Percentiles rank a stretch among this genome's conserved stretches.
phyloP scores from a whole-genome alignment of 345 rosid species.

The Cardamine chenopodiifolia region DNA sequence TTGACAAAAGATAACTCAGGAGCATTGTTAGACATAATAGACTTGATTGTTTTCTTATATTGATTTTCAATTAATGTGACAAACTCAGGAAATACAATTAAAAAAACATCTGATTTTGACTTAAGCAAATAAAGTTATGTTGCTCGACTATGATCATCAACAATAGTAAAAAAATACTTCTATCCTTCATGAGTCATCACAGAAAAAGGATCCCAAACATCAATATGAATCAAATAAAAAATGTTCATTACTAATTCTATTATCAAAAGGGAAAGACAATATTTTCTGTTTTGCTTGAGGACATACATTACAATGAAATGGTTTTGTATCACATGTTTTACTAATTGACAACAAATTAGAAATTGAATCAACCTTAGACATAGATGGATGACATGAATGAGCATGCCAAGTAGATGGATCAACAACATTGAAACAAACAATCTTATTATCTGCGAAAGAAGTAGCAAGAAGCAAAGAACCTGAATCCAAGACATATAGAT shows the following conservation, averaged over 20 bases:
- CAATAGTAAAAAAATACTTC: no score
- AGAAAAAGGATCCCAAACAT: background rate
- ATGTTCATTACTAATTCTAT: background rate
- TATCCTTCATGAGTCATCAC: background rate
- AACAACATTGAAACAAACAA: background rate
- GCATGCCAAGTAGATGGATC: background rate
- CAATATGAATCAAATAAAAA: background rate
- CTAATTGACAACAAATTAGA: no score
- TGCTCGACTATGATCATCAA: no score
- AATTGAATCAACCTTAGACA: background rate
- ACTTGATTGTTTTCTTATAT: no score
- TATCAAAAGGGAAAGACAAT: background rate
- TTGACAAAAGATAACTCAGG: no score
- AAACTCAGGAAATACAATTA: no score
- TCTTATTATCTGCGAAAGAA: no score
- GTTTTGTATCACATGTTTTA: no score
- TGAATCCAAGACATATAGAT: background rate
- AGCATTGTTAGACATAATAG: no score
- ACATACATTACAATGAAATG: background rate
- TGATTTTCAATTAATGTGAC: no score
- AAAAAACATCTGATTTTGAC: no score
- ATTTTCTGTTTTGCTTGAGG: background rate
- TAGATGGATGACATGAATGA: background rate
- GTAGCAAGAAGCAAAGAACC: background rate
- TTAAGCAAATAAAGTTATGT: no score